Evolutionary conservation across 148 eudicot genomes (phyloP).

Genomic region (Rhododendron williamsianum): DNA sequence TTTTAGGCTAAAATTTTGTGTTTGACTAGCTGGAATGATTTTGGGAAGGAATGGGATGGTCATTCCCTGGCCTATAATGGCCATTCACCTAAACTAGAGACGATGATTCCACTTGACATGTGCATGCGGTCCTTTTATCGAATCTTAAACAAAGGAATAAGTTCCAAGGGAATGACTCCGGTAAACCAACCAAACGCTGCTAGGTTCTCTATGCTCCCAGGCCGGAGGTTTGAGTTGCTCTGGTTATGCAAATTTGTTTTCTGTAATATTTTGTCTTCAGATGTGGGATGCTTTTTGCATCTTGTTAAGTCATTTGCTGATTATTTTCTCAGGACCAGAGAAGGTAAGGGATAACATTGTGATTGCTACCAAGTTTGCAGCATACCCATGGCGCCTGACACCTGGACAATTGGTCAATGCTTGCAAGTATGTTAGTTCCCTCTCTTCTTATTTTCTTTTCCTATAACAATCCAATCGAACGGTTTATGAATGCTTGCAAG

Average conservation of each 20-base stretch:
- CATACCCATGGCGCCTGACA: conserved; percentile 98
- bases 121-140: background rate
- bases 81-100: background rate
- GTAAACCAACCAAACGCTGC: background rate
- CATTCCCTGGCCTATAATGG: background rate
- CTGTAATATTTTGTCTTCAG: background rate
- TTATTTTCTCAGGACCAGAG: conserved; percentile 47
- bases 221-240: background rate
- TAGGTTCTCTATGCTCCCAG: background rate
- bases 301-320: conserved; percentile 6
- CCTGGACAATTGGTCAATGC: conserved; percentile 90
- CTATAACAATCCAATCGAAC: background rate
- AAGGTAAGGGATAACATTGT: conserved; percentile 46
- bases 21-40: background rate
- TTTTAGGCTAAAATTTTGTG: background rate
- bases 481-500: background rate
- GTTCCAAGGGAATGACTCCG: background rate
- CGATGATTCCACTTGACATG: background rate
- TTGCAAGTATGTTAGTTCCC: conserved; percentile 57
- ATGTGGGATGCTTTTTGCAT: background rate
- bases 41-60: background rate
- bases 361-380: conserved; percentile 95
- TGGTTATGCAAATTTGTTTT: background rate
- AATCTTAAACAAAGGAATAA: background rate
- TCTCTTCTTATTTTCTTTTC: background rate